A percentile compares a stretch with the other conserved stretches of the same genome.
Conservation (phyloP, 495 filamentous ascomycete genomes). For the Neurospora hispaniola region DNA sequence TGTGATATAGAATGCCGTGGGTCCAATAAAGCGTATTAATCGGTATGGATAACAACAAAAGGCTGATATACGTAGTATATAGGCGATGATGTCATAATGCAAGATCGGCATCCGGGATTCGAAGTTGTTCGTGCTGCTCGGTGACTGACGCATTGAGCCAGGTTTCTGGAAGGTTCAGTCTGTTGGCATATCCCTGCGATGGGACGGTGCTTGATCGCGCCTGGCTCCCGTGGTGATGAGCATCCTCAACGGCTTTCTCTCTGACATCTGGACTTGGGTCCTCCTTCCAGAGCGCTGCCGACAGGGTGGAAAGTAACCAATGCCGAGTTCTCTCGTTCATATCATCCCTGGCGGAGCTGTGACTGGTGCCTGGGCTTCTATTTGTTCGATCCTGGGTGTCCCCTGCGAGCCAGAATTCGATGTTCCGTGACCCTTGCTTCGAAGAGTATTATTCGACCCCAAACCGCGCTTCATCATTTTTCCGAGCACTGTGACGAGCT, state of each 20-base stretch:
- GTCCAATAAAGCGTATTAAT: neutral
- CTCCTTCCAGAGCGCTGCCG: neutral
- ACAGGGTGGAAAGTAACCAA: neutral
- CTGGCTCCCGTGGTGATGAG: neutral
- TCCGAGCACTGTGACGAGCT: slow-evolving; percentile 60
- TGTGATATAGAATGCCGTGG: neutral
- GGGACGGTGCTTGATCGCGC: neutral
- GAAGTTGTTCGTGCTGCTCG: neutral
- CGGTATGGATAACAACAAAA: neutral
- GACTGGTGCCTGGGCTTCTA: neutral
- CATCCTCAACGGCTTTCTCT: neutral
- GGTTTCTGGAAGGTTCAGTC: neutral
- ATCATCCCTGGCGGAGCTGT: slow-evolving; percentile 22
- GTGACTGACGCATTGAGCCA: neutral
- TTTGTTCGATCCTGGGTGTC: slow-evolving; percentile 13
- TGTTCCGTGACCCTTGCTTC: slow-evolving; percentile 15
- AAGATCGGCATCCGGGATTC: neutral
- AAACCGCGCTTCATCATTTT: slow-evolving; percentile 68
- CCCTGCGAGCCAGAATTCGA: slow-evolving; percentile 19
- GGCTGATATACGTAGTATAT: neutral
- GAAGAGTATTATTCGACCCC: slow-evolving; percentile 20
- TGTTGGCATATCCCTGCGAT: neutral
- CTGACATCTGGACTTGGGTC: neutral
- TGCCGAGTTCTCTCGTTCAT: slow-evolving; percentile 5
- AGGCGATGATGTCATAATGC: neutral